Base-by-base conservation (phyloP, 768 basidiomycete genomes). In the Rhodotorula babjevae region DNA sequence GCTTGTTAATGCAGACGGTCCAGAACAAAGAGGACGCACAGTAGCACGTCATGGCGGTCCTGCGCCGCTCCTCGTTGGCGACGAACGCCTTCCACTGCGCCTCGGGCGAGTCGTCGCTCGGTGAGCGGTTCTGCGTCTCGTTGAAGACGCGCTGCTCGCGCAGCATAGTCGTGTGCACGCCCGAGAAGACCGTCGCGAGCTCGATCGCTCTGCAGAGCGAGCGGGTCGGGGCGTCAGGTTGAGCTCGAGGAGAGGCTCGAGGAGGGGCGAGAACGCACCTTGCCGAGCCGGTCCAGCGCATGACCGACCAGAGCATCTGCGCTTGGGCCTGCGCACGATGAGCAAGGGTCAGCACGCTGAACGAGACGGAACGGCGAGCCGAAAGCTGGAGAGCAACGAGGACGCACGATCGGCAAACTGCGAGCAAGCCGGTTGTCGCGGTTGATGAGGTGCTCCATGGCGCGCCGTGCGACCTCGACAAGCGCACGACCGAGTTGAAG, bases 1-100 rank as follows among this genome's bases (percentile, higher is more conserved):
- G n/a, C n/a, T n/a, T n/a, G n/a, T n/a, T n/a, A n/a, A n/a, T n/a
- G n/a, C n/a, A n/a, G 36, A 36, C 5, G 36, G 36, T 4, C 36
- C 9, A 31, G 23, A 14, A 58, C 1, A 15, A 21, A 7, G 36
- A 36, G 36, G 25, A 49, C 53, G 19, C 19, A 65, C 64, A 12
- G 25, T 49, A 66, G 47, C 65, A 66, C 12, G 57, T 47, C 56
- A 66, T 57, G 2, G 56, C 65, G 1, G 65, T 66, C 31, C 65
- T 29, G 6, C 56, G 44, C 5, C 65, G 29, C 57, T 66, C 65
- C 57, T 66, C 65, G 27, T 58, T 58, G 10, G 57, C 33, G 29
- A 66, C 50, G 57, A 66, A 66, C 6, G 46, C 56, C 11, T 21
- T 36, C 65, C 65, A 66, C 25, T 66, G 65, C 29, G 56, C 65